Base-by-base conservation (phyloP, 2,329 filamentous ascomycete genomes). In the Colletotrichum cuscutae region DNA sequence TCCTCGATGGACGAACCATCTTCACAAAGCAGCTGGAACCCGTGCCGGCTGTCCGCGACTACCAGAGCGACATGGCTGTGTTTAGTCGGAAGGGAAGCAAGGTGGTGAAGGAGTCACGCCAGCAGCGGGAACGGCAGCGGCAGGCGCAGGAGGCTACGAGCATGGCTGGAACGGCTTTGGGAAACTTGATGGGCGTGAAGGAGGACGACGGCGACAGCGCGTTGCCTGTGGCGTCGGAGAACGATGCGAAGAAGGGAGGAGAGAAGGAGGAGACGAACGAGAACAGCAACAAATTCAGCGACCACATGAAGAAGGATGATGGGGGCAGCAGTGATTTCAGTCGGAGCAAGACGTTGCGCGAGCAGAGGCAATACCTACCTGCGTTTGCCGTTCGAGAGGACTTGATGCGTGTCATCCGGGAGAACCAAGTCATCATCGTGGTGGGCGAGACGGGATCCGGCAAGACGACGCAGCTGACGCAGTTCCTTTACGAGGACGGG, bases 11-110 rank as follows among this genome's bases (percentile, higher is more conserved):
- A 28, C 92, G 95, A 77, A 98, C 93, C 24, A 93, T 99, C 70
- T 99, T 99, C 81, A 99, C 97, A 4, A 98, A 98, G 82, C 97
- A 99, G 82, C 82, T 98, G 26, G 97, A 99, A 72, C 97, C 97
- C 0, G 94, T 99, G 1, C 95, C 96, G 0, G 97, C 97, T 0
- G 94, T 99, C 15, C 90, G 93, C 65, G 97, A 99, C 81, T 92
- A 94, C 30, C 96, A 98, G 82, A 99, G 97, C 80, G 97, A 99
- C 79, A 98, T 99, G 97, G 97, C 97, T 1, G 95, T 99, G 1
- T 98, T 98, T 78, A 97, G 95, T 84, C 90, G 96, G 56, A 98
- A 98, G 81, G 97, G 97, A 1, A 98, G 96, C 80, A 93, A 91
- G 77, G 95, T 98, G 2, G 97, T 99, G 13, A 94, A 93, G 78